Evolutionary conservation across 768 basidiomycete species (phyloP).

Genomic region (Lentinula edodes): DNA sequence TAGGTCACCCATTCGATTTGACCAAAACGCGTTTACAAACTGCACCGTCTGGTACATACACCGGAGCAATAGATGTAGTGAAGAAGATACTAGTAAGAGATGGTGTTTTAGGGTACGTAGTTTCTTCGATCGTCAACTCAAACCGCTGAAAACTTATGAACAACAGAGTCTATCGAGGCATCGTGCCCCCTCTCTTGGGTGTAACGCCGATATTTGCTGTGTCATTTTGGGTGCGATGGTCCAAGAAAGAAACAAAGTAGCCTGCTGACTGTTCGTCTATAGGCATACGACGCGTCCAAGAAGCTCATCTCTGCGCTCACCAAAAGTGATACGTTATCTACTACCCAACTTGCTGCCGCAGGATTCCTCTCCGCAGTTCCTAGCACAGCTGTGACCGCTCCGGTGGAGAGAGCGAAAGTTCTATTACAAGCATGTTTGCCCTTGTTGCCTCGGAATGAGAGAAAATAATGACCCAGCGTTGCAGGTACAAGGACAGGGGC

Average conservation of each 20-base stretch:
- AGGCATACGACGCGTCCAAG: conserved; percentile 95
- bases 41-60: conserved; percentile 82
- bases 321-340: conserved; percentile 55
- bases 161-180: conserved; percentile 74
- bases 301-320: conserved; percentile 72
- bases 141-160: neutral
- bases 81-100: conserved; percentile 87
- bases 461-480: neutral
- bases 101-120: conserved; percentile 74
- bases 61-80: conserved; percentile 89
- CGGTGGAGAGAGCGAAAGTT: conserved; percentile 96
- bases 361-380: conserved; percentile 95
- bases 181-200: conserved; percentile 88
- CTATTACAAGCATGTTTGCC: conserved; percentile 66
- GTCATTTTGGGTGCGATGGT: conserved; percentile 83
- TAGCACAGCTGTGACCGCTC: conserved; percentile 87
- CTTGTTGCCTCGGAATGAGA: neutral
- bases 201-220: conserved; percentile 98
- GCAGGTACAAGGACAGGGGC: conserved; percentile 88
- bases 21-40: conserved; percentile 97
- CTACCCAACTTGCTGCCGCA: conserved; percentile 80
- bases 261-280: neutral
- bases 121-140: conserved; percentile 1
- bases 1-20: conserved; percentile 96
- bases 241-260: neutral